These are phyloP conservation scores for Picochlorum sp. DNA, from an alignment of 139 green algal genomes.

Conservation along the genomic window DNA sequence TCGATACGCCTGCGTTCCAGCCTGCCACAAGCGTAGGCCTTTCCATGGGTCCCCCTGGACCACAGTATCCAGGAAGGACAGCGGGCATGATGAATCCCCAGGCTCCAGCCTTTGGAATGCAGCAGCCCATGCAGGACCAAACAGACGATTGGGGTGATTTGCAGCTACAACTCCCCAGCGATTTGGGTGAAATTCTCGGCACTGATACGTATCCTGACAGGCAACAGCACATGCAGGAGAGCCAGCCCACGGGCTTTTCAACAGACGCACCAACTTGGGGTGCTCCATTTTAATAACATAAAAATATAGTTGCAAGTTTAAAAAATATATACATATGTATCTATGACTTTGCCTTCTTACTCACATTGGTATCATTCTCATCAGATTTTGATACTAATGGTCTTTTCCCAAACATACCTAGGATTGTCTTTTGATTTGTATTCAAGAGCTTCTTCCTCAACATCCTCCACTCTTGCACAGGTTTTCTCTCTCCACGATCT, in stretches of 20 bases:
- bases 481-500: neutral
- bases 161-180: constrained; percentile 23
- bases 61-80: neutral
- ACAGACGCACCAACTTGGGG: neutral
- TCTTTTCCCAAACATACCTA: constrained; percentile 29
- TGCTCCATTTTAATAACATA: neutral
- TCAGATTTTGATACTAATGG: neutral
- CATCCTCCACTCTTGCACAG: constrained; percentile 9
- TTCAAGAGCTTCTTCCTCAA: constrained; percentile 36
- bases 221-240: no score
- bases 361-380: neutral
- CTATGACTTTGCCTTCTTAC: neutral
- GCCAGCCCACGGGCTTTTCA: neutral
- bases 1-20: neutral
- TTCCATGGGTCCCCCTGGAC: neutral
- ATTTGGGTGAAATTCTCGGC: constrained; percentile 26
- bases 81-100: neutral
- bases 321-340: no score
- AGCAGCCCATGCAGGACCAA: neutral
- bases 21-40: neutral
- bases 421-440: constrained; percentile 33
- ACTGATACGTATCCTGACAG: constrained; percentile 5
- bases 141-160: constrained; percentile 25
- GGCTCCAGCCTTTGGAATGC: neutral
- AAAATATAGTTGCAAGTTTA: no score